phyloP scores from a whole-genome alignment of 345 rosid species.

The Carallia brachiata region DNA sequence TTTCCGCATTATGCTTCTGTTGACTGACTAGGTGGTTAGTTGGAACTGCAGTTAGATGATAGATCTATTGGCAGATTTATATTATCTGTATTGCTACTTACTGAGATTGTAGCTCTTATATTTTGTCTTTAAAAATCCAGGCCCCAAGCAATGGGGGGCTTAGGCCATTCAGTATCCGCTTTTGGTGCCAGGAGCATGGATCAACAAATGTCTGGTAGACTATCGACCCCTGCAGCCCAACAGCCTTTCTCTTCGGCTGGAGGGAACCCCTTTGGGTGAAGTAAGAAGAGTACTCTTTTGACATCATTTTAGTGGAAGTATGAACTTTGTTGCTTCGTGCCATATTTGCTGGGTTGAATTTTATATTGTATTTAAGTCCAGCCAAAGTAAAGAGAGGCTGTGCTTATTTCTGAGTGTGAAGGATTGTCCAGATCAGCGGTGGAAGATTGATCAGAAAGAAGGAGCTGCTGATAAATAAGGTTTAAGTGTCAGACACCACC shows the following conservation, averaged over 20 bases:
- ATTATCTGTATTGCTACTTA: neutral
- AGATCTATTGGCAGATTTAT: neutral
- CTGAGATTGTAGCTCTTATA: neutral
- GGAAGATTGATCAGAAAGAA: constrained; percentile 9
- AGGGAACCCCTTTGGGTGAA: constrained; percentile 72
- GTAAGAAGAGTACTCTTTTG: neutral
- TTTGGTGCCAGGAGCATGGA: constrained; percentile 43
- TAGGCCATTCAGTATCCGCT: constrained; percentile 36
- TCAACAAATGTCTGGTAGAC: constrained; percentile 44
- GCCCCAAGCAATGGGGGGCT: constrained; percentile 36
- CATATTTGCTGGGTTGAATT: constrained; percentile 24
- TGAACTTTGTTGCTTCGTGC: constrained; percentile 37
- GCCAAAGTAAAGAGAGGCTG: constrained; percentile 11
- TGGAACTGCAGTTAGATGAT: neutral
- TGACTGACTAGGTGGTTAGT: neutral
- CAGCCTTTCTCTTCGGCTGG: constrained; percentile 52
- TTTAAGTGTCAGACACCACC: neutral
- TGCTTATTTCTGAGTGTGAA: constrained; percentile 5
- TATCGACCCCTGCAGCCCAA: constrained; percentile 35
- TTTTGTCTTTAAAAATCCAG: constrained; percentile 21
- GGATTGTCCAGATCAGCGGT: constrained; percentile 15
- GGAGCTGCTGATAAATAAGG: neutral
- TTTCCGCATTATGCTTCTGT: neutral
- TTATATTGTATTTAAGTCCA: constrained; percentile 11
- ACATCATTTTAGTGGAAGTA: constrained; percentile 24